Evolutionary conservation across 176 grass and related monocot genomes (phyloP), one percentile per base, ranked within the genome.

Genomic region (Cocos nucifera): DNA sequence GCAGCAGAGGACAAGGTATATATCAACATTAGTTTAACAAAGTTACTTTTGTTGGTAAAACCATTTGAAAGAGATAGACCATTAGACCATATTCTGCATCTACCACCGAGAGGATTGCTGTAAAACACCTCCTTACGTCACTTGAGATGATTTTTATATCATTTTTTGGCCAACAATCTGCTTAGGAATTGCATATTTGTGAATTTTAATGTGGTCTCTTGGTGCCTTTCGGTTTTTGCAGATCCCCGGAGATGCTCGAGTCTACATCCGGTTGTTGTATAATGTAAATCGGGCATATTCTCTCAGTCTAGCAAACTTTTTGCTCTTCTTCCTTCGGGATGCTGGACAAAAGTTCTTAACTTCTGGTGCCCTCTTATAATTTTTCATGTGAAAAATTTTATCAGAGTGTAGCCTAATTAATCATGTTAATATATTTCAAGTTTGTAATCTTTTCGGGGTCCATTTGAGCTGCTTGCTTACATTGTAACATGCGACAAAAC

Each of bases 231-330:
- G n/a, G 29, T 65, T 9, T 26, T 69, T 77, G 10, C 79, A 95
- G 89, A 58, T 95, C 89, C 21, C 89, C 89, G 0, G 82, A 85
- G 65, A 85, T 89, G 85, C 79, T 89, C 61, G 82, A 72, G 60
- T 75, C 73, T 54, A 49, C 82, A 66, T 72, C 82, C 62, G 83
- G 83, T 63, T 95, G 89, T 29, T 59, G 57, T 59, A 59, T 59
- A 30, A 29, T 59, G 57, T 59, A 29, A 59, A 27, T 16, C 15
- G 20, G 21, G 22, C 8, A 58, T 58, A 17, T 15, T 28, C 28
- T 6, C 28, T 30, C 28, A 30, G 28, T 30, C 5, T 30, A 30
- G 18, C 18, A 55, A 55, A 50, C 15, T 10, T 58, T 8, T 35
- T 50, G 57, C 22, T 61, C 54, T 29, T 70, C 73, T 52, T 66